Percentiles rank a stretch among this genome's conserved stretches.
phyloP scores from a whole-genome alignment of 306 rosid species.

The Astragalus glycyphyllos region DNA sequence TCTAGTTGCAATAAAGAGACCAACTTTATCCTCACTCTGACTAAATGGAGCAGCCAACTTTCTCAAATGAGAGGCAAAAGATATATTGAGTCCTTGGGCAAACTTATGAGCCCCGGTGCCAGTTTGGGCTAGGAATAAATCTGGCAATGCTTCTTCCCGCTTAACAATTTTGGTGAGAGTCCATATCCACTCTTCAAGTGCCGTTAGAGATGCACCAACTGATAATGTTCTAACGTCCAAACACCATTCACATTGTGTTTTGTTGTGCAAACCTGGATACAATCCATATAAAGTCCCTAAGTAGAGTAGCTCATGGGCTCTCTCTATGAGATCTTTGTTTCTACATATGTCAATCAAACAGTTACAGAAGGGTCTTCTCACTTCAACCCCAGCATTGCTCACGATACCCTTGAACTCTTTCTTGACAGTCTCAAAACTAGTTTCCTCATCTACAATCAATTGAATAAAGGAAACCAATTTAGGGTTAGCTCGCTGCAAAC shows the following conservation, averaged over 20 bases:
- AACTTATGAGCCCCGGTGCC: conserved; percentile 83
- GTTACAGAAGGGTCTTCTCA: conserved; percentile 91
- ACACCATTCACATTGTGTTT: conserved; percentile 73
- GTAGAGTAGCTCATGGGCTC: conserved; percentile 93
- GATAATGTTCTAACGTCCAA: conserved; percentile 85
- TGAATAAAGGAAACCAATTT: conserved; percentile 64
- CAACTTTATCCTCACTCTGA: conserved; percentile 72
- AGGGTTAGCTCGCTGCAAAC: conserved; percentile 77
- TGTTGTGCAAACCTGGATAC: conserved; percentile 87
- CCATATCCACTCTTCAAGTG: conserved; percentile 93
- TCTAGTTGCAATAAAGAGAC: conserved; percentile 73
- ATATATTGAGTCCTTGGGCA: conserved; percentile 77
- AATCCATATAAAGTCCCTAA: conserved; percentile 84
- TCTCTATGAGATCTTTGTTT: conserved; percentile 62
- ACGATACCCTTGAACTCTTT: conserved; percentile 69
- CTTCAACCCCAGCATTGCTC: conserved; percentile 60
- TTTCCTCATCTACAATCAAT: conserved; percentile 56
- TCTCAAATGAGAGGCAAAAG: conserved; percentile 79
- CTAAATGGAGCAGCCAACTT: conserved; percentile 80
- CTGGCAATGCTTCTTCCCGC: conserved; percentile 66
- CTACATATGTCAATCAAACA: conserved; percentile 92
- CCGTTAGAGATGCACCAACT: conserved; percentile 89
- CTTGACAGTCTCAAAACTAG: conserved; percentile 66
- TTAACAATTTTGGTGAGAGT: conserved; percentile 72
- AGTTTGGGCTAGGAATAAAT: conserved; percentile 74